Percentiles rank a stretch among this genome's conserved stretches.
Conservation (phyloP, 2,329 filamentous ascomycete genomes). For the Colletotrichum plurivorum region DNA sequence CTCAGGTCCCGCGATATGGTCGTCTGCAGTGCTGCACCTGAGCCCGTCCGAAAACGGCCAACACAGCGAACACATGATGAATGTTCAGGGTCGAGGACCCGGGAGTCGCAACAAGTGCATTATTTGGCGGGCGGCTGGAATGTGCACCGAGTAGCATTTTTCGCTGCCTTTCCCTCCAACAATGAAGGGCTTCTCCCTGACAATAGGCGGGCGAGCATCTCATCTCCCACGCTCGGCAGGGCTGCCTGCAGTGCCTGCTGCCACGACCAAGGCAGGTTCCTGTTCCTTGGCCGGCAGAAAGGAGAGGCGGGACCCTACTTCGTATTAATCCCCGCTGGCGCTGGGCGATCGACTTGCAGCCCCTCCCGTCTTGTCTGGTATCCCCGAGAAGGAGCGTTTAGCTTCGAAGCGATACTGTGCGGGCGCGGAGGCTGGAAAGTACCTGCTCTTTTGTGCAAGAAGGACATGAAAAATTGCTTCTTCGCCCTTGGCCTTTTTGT, state of each 20-base stretch:
- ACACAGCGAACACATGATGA: neutral
- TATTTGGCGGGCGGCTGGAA: slow-evolving; percentile 6
- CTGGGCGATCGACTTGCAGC: slow-evolving; percentile 29
- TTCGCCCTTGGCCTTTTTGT: neutral
- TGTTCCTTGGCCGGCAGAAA: slow-evolving; percentile 34
- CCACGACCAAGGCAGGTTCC: slow-evolving; percentile 32
- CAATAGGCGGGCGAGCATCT: slow-evolving; percentile 13
- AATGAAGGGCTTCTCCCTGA: neutral
- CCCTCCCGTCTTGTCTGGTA: slow-evolving; percentile 22
- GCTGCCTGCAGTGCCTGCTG: slow-evolving; percentile 11
- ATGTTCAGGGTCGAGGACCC: slow-evolving; percentile 19
- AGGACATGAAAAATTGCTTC: slow-evolving; percentile 7
- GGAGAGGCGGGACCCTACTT: slow-evolving; percentile 31
- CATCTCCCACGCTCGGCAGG: neutral
- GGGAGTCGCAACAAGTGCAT: slow-evolving; percentile 6
- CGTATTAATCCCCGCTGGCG: slow-evolving; percentile 39
- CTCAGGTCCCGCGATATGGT: slow-evolving; percentile 22
- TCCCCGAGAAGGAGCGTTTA: slow-evolving; percentile 12
- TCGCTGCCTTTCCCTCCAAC: neutral
- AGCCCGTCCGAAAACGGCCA: neutral
- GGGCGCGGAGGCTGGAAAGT: slow-evolving; percentile 2
- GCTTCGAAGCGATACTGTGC: slow-evolving; percentile 17
- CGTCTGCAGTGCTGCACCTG: neutral
- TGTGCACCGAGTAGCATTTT: slow-evolving; percentile 19
- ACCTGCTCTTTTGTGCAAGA: neutral